Evolutionary conservation across 371 early-diverging fungal genomes (phyloP).

Genomic region (Parasitella parasitica): DNA sequence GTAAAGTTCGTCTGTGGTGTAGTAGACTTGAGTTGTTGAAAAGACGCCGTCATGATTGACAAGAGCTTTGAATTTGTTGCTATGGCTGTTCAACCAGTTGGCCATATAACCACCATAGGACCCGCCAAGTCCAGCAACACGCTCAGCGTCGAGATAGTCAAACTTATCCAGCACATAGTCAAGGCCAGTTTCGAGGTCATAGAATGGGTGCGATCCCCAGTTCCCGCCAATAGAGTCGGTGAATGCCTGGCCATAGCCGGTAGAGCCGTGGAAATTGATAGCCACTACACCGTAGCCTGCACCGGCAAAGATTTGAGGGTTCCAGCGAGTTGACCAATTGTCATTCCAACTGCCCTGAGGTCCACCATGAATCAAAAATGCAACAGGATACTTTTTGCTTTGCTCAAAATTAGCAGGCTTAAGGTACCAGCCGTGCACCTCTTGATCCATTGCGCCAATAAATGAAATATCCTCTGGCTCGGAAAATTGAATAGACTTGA

Average conservation of each 20-base stretch:
- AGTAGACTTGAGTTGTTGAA: slow-evolving; percentile 62
- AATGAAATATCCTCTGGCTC: slow-evolving; percentile 68
- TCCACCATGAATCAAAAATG: slow-evolving; percentile 86
- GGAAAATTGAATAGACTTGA: slow-evolving; percentile 36
- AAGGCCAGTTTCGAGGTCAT: slow-evolving; percentile 75
- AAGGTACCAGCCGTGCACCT: slow-evolving; percentile 73
- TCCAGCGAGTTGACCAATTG: slow-evolving; percentile 72
- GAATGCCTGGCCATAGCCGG: slow-evolving; percentile 80
- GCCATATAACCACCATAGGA: slow-evolving; percentile 87
- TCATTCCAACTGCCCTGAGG: slow-evolving; percentile 78
- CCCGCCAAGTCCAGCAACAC: slow-evolving; percentile 75
- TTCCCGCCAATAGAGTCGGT: slow-evolving; percentile 71
- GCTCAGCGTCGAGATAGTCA: slow-evolving; percentile 58
- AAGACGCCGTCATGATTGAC: slow-evolving; percentile 89
- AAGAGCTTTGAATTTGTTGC: slow-evolving; percentile 68
- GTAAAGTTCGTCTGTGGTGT: slow-evolving; percentile 77
- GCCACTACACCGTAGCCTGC: slow-evolving; percentile 79
- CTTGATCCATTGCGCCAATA: slow-evolving; percentile 60
- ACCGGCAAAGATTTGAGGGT: slow-evolving; percentile 72
- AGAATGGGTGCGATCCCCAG: slow-evolving; percentile 80
- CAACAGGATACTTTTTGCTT: slow-evolving; percentile 70
- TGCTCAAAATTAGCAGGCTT: slow-evolving; percentile 67
- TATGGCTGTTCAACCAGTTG: slow-evolving; percentile 66
- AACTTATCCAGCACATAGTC: slow-evolving; percentile 63
- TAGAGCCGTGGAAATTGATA: slow-evolving; percentile 81